These are phyloP conservation scores for Luzula sylvatica DNA, from an alignment of 176 grass and related monocot genomes.

Conservation along the genomic window DNA sequence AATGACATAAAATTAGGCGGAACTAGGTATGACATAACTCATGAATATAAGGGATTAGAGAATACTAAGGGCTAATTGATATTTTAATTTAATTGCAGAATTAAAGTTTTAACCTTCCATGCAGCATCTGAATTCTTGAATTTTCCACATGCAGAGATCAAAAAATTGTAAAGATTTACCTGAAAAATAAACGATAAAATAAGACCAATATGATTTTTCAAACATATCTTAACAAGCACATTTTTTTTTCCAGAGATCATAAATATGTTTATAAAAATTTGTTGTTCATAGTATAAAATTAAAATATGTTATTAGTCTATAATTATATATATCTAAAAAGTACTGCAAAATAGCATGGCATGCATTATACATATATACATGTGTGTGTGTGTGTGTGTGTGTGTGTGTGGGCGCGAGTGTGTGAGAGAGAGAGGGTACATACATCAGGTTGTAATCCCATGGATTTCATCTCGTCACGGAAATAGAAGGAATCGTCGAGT, in stretches of 20 bases:
- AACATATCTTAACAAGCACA: conserved; percentile 7
- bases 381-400: too few relatives aligned
- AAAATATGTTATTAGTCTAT: too few relatives aligned
- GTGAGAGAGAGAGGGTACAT: conserved; percentile 13
- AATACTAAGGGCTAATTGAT: too few relatives aligned
- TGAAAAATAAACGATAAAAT: conserved; percentile 23
- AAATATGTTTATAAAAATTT: too few relatives aligned
- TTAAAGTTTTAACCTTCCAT: conserved; percentile 38
- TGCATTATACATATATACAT: not conserved
- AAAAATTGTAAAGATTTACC: conserved; percentile 99
- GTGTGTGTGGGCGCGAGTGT: too few relatives aligned
- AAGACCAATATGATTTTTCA: conserved; percentile 13
- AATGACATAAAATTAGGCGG: too few relatives aligned
- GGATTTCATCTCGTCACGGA: conserved; percentile 88
- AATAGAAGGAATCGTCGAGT: conserved; percentile 89
- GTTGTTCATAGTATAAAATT: too few relatives aligned
- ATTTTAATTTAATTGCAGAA: too few relatives aligned
- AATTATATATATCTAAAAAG: too few relatives aligned
- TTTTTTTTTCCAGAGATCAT: too few relatives aligned
- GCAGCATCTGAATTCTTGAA: conserved; percentile 80
- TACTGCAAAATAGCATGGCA: too few relatives aligned
- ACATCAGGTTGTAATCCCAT: conserved; percentile 92
- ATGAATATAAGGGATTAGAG: not conserved
- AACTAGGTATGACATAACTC: too few relatives aligned
- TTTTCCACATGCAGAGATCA: conserved; percentile 91